Conservation (phyloP, 1,284 basidiomycete genomes). For the Cryptococcus sp. region DNA sequence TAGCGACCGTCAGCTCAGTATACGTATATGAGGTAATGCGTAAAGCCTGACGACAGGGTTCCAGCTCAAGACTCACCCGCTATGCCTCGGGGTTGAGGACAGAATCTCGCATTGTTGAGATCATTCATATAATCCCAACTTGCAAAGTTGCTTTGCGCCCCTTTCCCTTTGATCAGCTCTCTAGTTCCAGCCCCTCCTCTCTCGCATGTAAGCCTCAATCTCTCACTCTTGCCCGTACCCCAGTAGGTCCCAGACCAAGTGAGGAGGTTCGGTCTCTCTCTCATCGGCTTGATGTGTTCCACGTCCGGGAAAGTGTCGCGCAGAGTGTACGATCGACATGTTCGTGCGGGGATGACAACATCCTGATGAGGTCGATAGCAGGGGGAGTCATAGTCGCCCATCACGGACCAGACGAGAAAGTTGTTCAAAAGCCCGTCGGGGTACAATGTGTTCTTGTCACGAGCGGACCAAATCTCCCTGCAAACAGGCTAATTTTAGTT, state of each 20-base stretch:
- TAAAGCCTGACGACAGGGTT: neutral
- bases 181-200: slow-evolving; percentile 44
- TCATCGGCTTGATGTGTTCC: slow-evolving; percentile 34
- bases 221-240: slow-evolving; percentile 51
- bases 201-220: slow-evolving; percentile 46
- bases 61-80: slow-evolving; percentile 35
- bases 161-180: slow-evolving; percentile 43
- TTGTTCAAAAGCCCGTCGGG: slow-evolving; percentile 48
- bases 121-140: slow-evolving; percentile 53
- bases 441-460: slow-evolving; percentile 32
- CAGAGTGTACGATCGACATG: slow-evolving; percentile 41
- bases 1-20: neutral
- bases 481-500: neutral
- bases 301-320: slow-evolving; percentile 38
- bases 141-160: slow-evolving; percentile 40
- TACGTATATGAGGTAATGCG: neutral
- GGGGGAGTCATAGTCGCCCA: slow-evolving; percentile 51
- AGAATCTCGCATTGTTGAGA: slow-evolving; percentile 52
- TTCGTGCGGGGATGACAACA: slow-evolving; percentile 51
- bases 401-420: slow-evolving; percentile 48
- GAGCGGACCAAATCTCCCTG: slow-evolving; percentile 50
- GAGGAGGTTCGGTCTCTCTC: slow-evolving; percentile 39
- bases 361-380: slow-evolving; percentile 53
- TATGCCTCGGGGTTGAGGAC: slow-evolving; percentile 53
- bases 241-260: slow-evolving; percentile 52